Evolutionary conservation across 805 yeast genomes (phyloP), one percentile per base, ranked within the genome.

Genomic region (Diddensiella caesifluorescens): DNA sequence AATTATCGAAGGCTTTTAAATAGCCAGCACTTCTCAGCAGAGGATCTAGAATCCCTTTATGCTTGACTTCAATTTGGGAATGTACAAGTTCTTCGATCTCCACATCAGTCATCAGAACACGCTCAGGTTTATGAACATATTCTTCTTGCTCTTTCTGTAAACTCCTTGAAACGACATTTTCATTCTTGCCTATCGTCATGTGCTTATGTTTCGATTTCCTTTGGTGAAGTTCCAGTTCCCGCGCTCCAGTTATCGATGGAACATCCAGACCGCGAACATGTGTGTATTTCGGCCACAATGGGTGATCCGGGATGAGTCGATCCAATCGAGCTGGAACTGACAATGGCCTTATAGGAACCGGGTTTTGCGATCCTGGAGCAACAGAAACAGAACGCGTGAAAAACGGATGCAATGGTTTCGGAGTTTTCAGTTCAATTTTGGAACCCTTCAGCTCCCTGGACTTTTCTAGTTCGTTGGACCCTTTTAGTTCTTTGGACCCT

Each of bases 1-100:
- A 30, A 20, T 19, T 36, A 39, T 51, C 55, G 40, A 51, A 51
- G 22, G 54, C 44, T 22, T 42, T 29, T 13, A 36, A 41, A 4
- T 31, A 19, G 9, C 44, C 39, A 9, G 33, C 25, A 19, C 41
- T 21, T 6, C 37, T 20, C 5, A 48, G 29, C 12, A 50, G 34
- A 26, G 39, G 32, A 22, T 20, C 32, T n/a, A 46, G 32, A n/a
- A 23, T 25, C 9, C 21, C 15, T 12, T 13, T 15, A 22, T 47
- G 28, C 6, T 19, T 18, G 3, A 39, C 21, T 12, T 13, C 13
- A 10, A 46, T 26, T 22, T 32, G 22, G 3, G 15, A n/a, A n/a
- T 21, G 15, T 10, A 42, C 45, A 10, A 47, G 7, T n/a, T 38
- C 18, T 12, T 19, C 15, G 22, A 45, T 29, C 10, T 41, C 46